Evolutionary conservation across 2,329 filamentous ascomycete species (phyloP), one percentile per base, ranked within the genome.

Genomic region (Colletotrichum zoysiae): DNA sequence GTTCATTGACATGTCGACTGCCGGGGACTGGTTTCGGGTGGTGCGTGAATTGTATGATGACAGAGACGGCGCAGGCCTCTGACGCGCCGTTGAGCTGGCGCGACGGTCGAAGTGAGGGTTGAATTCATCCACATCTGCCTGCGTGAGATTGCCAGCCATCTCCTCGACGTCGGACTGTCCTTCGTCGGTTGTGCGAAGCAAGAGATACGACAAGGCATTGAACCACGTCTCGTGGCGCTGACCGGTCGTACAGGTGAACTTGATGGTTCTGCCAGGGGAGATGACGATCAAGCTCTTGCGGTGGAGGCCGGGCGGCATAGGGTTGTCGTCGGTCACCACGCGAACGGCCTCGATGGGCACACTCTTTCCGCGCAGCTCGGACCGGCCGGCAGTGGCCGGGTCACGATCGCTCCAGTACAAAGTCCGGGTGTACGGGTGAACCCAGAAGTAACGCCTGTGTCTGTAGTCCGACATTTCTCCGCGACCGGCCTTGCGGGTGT

Each of bases 161-260:
- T 87, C 91, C 74, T 93, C 87, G 5, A 88, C 86, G 75, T 90
- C 88, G 8, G 88, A 84, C 63, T 89, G 87, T n/a, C 85, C 87
- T 48, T 92, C 91, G 26, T 88, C 85, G 42, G 90, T 87, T 35
- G 91, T 95, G 57, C 95, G 91, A 40, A 97, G 87, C 46, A 98
- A 87, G 18, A 99, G 88, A 80, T 99, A 99, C 1, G 94, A 97
- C 66, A 99, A 86, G 0, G 96, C 95, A 78, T 98, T 98, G 87
- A 96, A 97, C 96, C 96, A 99, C 0, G 95, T 98, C 84, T 99
- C 96, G 78, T 99, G 96, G 73, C 96, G 89, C 80, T 98, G 95
- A 48, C 94, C 93, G 3, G 96, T 99, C 2, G 94, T 91, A 74
- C 95, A 97, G 1, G 96, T 99, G 76, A 99, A 97, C 81, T 97